Percentiles rank a stretch among this genome's conserved stretches.
These are phyloP conservation scores for Apocynum venetum DNA, from an alignment of 257 asterid genomes.

Conservation along the genomic window DNA sequence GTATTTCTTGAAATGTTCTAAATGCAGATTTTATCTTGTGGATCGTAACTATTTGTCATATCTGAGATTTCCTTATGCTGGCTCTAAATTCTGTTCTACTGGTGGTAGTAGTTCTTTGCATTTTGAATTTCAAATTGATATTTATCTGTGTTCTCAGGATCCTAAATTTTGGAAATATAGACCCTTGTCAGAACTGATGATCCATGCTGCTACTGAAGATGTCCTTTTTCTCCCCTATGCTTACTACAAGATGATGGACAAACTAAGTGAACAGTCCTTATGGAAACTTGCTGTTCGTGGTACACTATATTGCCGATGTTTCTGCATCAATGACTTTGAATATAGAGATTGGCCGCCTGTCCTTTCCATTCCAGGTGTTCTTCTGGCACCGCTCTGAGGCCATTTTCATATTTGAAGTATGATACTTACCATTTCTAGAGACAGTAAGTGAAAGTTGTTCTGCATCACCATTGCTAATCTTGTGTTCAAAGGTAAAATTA, in stretches of 20 bases:
- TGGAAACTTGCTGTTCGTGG: constrained; percentile 15
- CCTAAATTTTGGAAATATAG: constrained; percentile 14
- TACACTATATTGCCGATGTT: constrained; percentile 13
- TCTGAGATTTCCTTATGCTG: background rate
- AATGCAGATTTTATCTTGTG: too few relatives aligned
- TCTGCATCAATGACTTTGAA: constrained; percentile 13
- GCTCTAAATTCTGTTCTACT: background rate
- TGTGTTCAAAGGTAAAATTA: too few relatives aligned
- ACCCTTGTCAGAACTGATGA: constrained; percentile 19
- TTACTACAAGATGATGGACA: constrained; percentile 13
- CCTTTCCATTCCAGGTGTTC: background rate
- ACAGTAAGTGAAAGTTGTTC: background rate
- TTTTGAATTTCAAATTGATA: background rate
- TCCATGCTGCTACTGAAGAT: constrained; percentile 17
- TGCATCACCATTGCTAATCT: background rate
- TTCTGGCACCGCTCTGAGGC: background rate
- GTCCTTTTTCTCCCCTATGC: constrained; percentile 12
- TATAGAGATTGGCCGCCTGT: background rate
- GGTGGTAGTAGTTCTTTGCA: background rate
- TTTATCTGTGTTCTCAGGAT: constrained; percentile 6
- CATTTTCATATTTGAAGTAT: background rate
- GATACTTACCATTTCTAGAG: background rate
- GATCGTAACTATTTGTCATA: too few relatives aligned
- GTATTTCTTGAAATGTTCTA: too few relatives aligned
- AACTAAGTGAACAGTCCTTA: constrained; percentile 9